phyloP scores from a whole-genome alignment of 2,329 filamentous ascomycete species.

The Fusarium algeriense region DNA sequence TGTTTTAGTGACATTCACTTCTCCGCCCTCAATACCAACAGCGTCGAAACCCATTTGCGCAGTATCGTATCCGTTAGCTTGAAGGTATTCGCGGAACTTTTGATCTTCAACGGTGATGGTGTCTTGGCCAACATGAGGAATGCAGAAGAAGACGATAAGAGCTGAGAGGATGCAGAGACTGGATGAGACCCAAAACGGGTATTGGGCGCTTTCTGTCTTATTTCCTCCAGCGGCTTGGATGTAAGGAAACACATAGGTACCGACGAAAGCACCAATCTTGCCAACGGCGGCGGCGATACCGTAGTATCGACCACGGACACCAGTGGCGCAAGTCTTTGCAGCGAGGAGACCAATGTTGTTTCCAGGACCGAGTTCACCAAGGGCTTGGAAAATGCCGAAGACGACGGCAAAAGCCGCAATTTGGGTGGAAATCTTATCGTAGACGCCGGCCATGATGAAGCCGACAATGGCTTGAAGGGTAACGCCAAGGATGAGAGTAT shows the following conservation, averaged over 20 bases:
- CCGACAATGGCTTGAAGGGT: constrained; percentile 80
- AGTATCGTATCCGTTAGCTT: constrained; percentile 81
- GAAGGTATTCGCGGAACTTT: constrained; percentile 80
- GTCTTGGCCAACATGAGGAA: constrained; percentile 86
- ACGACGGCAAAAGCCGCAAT: constrained; percentile 55
- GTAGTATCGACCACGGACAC: constrained; percentile 82
- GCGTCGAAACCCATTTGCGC: constrained; percentile 61
- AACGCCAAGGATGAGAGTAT: constrained; percentile 79
- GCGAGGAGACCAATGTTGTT: constrained; percentile 92
- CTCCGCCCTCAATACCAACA: constrained; percentile 33
- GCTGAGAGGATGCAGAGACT: constrained; percentile 82
- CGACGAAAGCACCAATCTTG: constrained; percentile 87
- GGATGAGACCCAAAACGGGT: constrained; percentile 90
- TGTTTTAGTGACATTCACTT: constrained; percentile 9
- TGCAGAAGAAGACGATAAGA: constrained; percentile 65
- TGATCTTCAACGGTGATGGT: constrained; percentile 84
- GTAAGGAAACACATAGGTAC: constrained; percentile 84
- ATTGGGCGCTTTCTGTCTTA: constrained; percentile 74
- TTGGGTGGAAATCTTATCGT: constrained; percentile 72
- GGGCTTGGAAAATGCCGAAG: constrained; percentile 55
- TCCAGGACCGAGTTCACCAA: constrained; percentile 77
- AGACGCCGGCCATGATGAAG: constrained; percentile 89
- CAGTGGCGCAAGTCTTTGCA: constrained; percentile 88
- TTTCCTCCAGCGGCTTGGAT: constrained; percentile 72
- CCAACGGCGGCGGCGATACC: constrained; percentile 79